Conservation (phyloP, 2,329 filamentous ascomycete genomes). For the Hyphodiscus sp. region DNA sequence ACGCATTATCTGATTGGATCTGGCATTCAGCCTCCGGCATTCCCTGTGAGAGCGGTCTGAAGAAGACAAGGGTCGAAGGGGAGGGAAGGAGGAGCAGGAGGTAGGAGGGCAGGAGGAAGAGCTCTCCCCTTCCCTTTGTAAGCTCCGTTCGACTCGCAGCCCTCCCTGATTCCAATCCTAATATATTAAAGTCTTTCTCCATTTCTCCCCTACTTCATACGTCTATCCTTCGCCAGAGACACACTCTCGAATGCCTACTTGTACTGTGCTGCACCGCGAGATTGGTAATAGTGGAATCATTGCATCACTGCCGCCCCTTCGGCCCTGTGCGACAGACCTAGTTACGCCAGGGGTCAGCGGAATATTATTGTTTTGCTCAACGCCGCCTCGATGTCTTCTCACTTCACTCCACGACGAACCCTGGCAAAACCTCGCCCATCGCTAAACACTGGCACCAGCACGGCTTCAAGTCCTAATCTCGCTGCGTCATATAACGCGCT, state of each 20-base stretch:
- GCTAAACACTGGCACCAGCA: constrained; percentile 28
- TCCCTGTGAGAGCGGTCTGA: background rate
- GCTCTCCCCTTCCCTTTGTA: background rate
- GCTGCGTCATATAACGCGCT: constrained; percentile 30
- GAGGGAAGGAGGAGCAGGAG: no score
- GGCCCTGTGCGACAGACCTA: background rate
- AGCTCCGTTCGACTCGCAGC: background rate
- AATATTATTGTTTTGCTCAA: background rate
- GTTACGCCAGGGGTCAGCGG: background rate
- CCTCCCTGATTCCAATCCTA: background rate
- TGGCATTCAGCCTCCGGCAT: background rate
- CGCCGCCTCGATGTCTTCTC: constrained; percentile 2
- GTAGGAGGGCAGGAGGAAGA: background rate
- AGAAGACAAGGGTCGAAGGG: background rate
- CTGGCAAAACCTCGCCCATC: constrained; percentile 25
- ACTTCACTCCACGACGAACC: constrained; percentile 22
- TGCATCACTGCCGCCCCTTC: background rate
- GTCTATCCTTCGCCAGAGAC: background rate
- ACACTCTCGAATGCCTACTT: background rate
- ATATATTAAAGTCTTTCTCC: background rate
- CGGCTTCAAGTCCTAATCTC: constrained; percentile 54
- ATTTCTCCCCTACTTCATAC: background rate
- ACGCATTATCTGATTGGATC: background rate
- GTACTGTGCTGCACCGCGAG: background rate
- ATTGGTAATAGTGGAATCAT: background rate